Evolutionary conservation across 148 eudicot genomes (phyloP).

Genomic region (Rhododendron ovatum): DNA sequence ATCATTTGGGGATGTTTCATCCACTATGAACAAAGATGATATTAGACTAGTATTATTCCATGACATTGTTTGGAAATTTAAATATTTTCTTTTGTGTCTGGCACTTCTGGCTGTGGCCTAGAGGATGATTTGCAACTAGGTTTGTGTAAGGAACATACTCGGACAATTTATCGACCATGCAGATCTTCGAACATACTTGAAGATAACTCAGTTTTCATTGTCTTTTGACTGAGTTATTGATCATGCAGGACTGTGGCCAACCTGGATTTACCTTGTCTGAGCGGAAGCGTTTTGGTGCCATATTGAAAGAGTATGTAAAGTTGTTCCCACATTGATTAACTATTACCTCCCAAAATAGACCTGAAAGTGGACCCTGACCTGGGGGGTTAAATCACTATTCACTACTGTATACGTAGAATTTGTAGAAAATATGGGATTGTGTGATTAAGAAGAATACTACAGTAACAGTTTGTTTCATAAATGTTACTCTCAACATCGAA

Average conservation of each 20-base stretch:
- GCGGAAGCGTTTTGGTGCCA: constrained; percentile 76
- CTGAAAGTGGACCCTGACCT: neutral
- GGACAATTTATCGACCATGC: neutral
- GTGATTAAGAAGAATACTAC: neutral
- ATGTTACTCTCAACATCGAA: neutral
- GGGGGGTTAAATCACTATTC: neutral
- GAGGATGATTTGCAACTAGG: neutral
- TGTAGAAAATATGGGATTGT: neutral
- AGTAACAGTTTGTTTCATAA: neutral
- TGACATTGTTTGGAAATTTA: neutral
- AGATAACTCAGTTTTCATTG: neutral
- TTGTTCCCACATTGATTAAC: neutral
- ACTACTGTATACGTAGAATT: neutral
- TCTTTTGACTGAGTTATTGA: constrained; percentile 6
- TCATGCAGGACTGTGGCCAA: constrained; percentile 83
- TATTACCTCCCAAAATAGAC: neutral
- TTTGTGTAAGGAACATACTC: neutral
- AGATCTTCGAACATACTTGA: neutral
- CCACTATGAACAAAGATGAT: neutral
- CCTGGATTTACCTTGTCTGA: constrained; percentile 95
- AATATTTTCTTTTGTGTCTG: neutral
- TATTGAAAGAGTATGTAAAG: constrained; percentile 71
- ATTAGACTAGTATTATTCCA: neutral
- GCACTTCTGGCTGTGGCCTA: neutral
- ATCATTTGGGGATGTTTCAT: neutral